Evolutionary conservation across 192 early-diverging fungal genomes (phyloP).

Genomic region (Fimicolochytrium jonesii): DNA sequence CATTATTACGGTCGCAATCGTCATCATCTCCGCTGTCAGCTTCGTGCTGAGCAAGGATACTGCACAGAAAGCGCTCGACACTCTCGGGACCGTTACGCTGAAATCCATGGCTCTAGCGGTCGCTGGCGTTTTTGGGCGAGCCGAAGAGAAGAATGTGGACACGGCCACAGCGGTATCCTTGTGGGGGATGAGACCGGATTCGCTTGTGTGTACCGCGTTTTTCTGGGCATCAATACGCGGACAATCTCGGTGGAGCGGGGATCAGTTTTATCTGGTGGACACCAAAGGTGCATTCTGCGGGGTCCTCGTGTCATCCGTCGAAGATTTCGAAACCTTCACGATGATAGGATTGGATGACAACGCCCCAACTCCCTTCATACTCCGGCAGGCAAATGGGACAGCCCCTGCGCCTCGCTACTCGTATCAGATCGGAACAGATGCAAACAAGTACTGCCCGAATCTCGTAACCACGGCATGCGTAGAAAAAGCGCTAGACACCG

Average conservation of each 20-base stretch:
- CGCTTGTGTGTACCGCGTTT: background rate
- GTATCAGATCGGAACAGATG: conserved; percentile 8
- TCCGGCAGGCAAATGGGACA: conserved; percentile 15
- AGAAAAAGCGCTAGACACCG: background rate
- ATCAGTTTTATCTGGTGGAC: conserved; percentile 27
- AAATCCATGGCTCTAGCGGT: conserved; percentile 12
- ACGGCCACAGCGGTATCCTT: conserved; percentile 1
- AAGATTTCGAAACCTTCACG: conserved; percentile 8
- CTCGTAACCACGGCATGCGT: conserved; percentile 3
- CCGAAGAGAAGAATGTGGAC: conserved; percentile 5
- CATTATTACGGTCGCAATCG: conserved; percentile 20
- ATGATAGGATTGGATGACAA: background rate
- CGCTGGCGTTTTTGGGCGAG: conserved; percentile 5
- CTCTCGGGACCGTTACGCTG: conserved; percentile 5
- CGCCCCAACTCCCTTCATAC: background rate
- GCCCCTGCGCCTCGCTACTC: conserved; percentile 14
- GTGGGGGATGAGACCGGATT: conserved; percentile 1
- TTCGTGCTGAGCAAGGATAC: conserved; percentile 17
- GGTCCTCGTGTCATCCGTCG: background rate
- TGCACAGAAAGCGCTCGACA: conserved; percentile 2
- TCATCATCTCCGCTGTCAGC: conserved; percentile 21
- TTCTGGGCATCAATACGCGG: conserved; percentile 1
- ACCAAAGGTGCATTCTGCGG: conserved; percentile 20
- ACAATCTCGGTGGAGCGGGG: conserved; percentile 7
- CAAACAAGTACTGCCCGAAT: conserved; percentile 10